These are phyloP conservation scores for Penstemon barbatus DNA, from an alignment of 257 asterid species.

Conservation along the genomic window DNA sequence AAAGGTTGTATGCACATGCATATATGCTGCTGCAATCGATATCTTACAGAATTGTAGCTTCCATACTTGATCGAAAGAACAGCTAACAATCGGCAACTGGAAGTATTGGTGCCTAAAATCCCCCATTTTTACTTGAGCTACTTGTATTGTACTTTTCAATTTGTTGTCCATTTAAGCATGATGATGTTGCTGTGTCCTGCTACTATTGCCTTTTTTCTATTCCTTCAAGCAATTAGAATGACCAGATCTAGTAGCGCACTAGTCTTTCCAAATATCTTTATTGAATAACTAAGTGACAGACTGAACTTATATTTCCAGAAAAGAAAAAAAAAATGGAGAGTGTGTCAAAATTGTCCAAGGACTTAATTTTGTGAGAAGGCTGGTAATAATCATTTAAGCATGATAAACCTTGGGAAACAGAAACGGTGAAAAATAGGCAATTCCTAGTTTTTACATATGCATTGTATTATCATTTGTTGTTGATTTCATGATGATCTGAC, in stretches of 20 bases:
- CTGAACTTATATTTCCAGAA: slow-evolving; percentile 8
- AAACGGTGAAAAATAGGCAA: neutral
- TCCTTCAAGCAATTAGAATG: neutral
- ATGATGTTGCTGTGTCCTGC: neutral
- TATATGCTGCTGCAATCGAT: slow-evolving; percentile 4
- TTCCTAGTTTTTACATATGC: neutral
- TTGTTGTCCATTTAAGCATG: neutral
- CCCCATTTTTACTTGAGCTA: too few relatives aligned
- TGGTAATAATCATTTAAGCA: neutral
- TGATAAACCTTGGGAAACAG: slow-evolving; percentile 3
- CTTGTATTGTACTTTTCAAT: too few relatives aligned
- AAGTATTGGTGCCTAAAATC: too few relatives aligned
- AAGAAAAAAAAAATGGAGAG: neutral
- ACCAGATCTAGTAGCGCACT: neutral
- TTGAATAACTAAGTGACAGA: slow-evolving; percentile 7
- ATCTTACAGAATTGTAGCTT: neutral
- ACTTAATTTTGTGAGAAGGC: slow-evolving; percentile 6
- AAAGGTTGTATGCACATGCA: neutral
- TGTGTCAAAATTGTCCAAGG: slow-evolving; percentile 7
- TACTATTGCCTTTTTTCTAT: neutral
- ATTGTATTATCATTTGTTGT: neutral
- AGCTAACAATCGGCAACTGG: too few relatives aligned
- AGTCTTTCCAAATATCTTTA: neutral
- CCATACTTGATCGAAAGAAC: neutral
- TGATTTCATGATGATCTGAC: neutral